These are phyloP conservation scores for Volvox carteri DNA, from an alignment of 163 green algal species.

Conservation along the genomic window DNA sequence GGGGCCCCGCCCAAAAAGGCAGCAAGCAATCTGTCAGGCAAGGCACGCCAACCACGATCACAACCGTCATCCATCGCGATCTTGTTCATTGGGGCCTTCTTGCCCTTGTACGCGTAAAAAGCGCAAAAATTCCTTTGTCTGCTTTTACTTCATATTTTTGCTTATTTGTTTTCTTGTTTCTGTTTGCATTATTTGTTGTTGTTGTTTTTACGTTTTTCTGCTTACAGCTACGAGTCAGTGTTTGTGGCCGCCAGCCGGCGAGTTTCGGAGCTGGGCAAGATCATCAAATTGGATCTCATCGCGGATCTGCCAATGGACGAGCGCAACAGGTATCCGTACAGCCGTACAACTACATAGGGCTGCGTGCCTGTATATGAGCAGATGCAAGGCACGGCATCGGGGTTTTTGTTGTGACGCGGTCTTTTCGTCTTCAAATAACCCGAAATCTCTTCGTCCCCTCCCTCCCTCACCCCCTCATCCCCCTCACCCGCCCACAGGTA, in stretches of 20 bases:
- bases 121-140: too few species aligned
- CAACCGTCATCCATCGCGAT: too few species aligned
- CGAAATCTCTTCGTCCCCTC: not conserved
- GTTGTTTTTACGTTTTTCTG: too few species aligned
- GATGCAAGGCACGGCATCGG: not conserved
- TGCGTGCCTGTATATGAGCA: not conserved
- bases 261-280: constrained; percentile 34
- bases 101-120: too few species aligned
- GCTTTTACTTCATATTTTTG: too few species aligned
- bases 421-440: not conserved
- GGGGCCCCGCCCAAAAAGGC: too few species aligned
- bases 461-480: not conserved
- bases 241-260: constrained; percentile 50
- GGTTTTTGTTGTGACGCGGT: not conserved
- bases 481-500: constrained; percentile 50
- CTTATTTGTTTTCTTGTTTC: too few species aligned
- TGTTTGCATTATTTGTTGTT: too few species aligned
- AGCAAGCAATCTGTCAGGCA: too few species aligned
- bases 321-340: constrained; percentile 55
- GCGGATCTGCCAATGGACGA: constrained; percentile 62
- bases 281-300: constrained; percentile 63
- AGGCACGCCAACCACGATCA: too few species aligned
- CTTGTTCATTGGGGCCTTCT: too few species aligned
- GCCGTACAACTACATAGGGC: not conserved
- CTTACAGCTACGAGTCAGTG: constrained; percentile 57